phyloP scores from a whole-genome alignment of 345 rosid genomes.

The Rhodomyrtus tomentosa region DNA sequence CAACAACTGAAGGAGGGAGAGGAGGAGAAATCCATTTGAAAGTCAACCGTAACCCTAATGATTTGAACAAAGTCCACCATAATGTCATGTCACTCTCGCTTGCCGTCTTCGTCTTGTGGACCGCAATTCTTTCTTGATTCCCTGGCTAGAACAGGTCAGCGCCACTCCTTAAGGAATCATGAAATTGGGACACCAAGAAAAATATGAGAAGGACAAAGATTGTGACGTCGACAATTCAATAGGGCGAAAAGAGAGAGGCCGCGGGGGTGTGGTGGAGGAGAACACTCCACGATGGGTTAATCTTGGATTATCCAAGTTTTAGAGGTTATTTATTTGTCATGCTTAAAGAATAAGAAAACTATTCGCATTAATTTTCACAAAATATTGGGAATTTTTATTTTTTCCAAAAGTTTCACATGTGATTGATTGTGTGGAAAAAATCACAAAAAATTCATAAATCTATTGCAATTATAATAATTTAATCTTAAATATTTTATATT shows the following conservation, averaged over 20 bases:
- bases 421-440: not conserved
- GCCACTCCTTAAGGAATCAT: not conserved
- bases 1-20: too few species aligned
- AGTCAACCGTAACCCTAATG: not conserved
- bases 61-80: not conserved
- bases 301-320: not conserved
- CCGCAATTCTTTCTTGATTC: not conserved
- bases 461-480: too few species aligned
- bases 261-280: too few species aligned
- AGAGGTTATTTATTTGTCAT: not conserved
- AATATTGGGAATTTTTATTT: not conserved
- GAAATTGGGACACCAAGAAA: not conserved
- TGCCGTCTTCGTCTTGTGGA: not conserved
- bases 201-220: not conserved
- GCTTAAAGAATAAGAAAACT: not conserved
- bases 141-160: not conserved
- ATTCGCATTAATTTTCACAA: not conserved
- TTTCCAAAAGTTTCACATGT: not conserved
- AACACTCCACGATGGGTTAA: not conserved
- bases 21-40: not conserved
- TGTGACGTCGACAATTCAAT: not conserved
- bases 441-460: too few species aligned
- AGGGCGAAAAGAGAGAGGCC: not conserved
- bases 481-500: too few species aligned
- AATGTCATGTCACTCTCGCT: not conserved